Evolutionary conservation across 1,284 basidiomycete genomes (phyloP).

Genomic region (Hemileccinum hortonii): DNA sequence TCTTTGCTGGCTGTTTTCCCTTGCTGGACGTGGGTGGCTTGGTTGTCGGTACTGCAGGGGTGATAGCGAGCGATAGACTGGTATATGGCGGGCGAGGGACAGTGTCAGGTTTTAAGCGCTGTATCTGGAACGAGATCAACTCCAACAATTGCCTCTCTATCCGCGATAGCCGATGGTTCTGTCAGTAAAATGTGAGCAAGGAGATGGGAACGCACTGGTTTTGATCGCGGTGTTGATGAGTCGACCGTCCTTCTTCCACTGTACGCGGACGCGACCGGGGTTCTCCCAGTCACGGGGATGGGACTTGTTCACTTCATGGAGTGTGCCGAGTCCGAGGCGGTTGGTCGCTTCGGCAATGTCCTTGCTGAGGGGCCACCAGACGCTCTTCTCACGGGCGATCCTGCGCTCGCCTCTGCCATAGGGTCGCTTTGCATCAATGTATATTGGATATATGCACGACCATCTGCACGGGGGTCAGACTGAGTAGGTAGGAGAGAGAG

Average conservation of each 20-base stretch:
- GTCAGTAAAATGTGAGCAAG: slow-evolving; percentile 3
- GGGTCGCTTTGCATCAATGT: slow-evolving; percentile 92
- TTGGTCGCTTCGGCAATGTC: slow-evolving; percentile 86
- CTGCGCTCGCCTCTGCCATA: slow-evolving; percentile 82
- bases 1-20: slow-evolving; percentile 47
- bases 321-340: slow-evolving; percentile 72
- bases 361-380: slow-evolving; percentile 95
- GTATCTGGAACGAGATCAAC: slow-evolving; percentile 74
- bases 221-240: slow-evolving; percentile 71
- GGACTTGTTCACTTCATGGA: slow-evolving; percentile 85
- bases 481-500: neutral
- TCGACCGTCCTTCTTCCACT: slow-evolving; percentile 81
- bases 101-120: slow-evolving; percentile 68
- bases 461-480: slow-evolving; percentile 53
- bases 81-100: slow-evolving; percentile 67
- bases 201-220: slow-evolving; percentile 62
- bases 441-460: slow-evolving; percentile 95
- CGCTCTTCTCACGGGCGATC: slow-evolving; percentile 72
- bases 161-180: neutral
- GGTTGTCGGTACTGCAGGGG: slow-evolving; percentile 20
- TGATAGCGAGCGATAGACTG: slow-evolving; percentile 19
- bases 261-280: slow-evolving; percentile 88
- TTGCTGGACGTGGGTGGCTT: slow-evolving; percentile 36
- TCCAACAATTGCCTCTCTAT: slow-evolving; percentile 84
- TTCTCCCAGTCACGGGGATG: slow-evolving; percentile 98